A percentile compares a stretch with the other conserved stretches of the same genome.
Evolutionary conservation across 148 eudicot species (phyloP).

Genomic region (Silene conica): DNA sequence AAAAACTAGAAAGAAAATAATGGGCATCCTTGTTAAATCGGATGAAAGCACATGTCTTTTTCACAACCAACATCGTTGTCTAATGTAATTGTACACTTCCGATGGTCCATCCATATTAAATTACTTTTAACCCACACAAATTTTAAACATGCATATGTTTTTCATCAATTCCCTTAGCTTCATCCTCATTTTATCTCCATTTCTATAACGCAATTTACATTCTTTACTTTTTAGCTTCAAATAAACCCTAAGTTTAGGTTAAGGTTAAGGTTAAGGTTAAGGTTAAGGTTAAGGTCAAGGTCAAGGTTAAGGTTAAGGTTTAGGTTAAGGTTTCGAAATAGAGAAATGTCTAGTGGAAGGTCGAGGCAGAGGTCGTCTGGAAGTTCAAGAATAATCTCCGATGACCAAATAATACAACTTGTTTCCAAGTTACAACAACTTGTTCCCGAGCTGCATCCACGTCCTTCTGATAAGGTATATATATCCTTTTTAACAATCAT

Average conservation of each 20-base stretch:
- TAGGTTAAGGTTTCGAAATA: neutral
- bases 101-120: neutral
- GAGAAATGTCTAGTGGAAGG: neutral
- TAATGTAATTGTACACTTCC: neutral
- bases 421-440: neutral
- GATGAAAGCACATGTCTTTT: neutral
- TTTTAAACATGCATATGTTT: neutral
- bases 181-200: too few species aligned
- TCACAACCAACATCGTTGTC: neutral
- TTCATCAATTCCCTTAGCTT: too few species aligned
- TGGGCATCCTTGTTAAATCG: neutral
- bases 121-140: neutral
- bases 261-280: too few species aligned
- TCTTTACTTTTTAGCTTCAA: too few species aligned
- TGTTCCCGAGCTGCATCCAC: slow-evolving; percentile 54
- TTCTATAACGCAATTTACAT: too few species aligned
- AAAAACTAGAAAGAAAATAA: neutral
- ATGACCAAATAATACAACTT: slow-evolving; percentile 48
- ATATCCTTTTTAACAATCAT: neutral
- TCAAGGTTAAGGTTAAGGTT: too few species aligned
- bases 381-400: slow-evolving; percentile 46
- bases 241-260: too few species aligned
- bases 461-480: slow-evolving; percentile 66
- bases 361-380: neutral
- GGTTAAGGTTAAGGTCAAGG: too few species aligned